Evolutionary conservation across 2,329 filamentous ascomycete genomes (phyloP).

Genomic region (Phoma sp.): DNA sequence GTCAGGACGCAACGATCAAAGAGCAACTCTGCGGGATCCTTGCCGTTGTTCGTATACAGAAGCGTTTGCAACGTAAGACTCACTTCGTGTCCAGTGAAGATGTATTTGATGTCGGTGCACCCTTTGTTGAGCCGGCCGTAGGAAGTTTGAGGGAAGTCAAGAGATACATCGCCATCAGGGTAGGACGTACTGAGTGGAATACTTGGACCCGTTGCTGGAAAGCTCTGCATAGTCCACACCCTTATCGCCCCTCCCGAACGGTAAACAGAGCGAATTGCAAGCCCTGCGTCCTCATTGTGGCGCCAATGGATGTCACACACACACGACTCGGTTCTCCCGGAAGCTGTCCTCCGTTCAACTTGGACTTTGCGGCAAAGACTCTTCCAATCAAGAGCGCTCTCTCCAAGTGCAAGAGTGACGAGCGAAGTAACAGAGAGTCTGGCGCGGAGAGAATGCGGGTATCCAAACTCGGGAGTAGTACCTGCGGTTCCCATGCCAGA

Average conservation of each 20-base stretch:
- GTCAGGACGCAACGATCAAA: conserved; percentile 35
- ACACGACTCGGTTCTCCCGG: conserved; percentile 11
- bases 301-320: conserved; percentile 41
- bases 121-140: conserved; percentile 37
- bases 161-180: conserved; percentile 35
- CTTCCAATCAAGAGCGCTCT: conserved; percentile 41
- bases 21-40: conserved; percentile 34
- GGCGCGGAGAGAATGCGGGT: conserved; percentile 19
- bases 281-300: conserved; percentile 38
- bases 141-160: conserved; percentile 40
- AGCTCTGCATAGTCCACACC: conserved; percentile 38
- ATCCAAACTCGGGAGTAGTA: conserved; percentile 31
- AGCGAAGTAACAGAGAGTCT: conserved; percentile 32
- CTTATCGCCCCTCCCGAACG: conserved; percentile 25
- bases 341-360: conserved; percentile 33
- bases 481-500: conserved; percentile 22
- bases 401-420: conserved; percentile 33
- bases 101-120: conserved; percentile 42
- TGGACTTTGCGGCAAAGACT: conserved; percentile 34
- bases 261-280: conserved; percentile 35
- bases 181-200: conserved; percentile 42
- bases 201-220: conserved; percentile 40
- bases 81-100: conserved; percentile 23
- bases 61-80: conserved; percentile 38
- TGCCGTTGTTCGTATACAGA: conserved; percentile 44